Evolutionary conservation across 1,139 yeast genomes (phyloP).

Genomic region (Candida gigantensis): DNA sequence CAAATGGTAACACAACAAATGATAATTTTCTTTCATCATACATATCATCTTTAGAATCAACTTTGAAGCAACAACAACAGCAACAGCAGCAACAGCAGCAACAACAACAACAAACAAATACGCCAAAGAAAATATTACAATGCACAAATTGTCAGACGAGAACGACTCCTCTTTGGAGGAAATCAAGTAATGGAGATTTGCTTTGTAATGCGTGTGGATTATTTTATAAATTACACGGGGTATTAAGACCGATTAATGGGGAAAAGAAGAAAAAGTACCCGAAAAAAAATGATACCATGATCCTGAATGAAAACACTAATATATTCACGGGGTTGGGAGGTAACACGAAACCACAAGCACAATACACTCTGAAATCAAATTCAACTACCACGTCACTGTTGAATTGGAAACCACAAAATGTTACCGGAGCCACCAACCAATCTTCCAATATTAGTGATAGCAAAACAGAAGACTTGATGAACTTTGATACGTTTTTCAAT

Average conservation of each 20-base stretch:
- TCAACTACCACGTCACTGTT: slow-evolving; percentile 2
- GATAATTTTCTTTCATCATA: slow-evolving; percentile 40
- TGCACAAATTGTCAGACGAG: slow-evolving; percentile 49
- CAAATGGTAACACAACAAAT: slow-evolving; percentile 11
- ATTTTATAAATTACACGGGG: slow-evolving; percentile 48
- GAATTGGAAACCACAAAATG: not conserved
- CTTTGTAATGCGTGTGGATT: slow-evolving; percentile 52
- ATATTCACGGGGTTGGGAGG: slow-evolving; percentile 24
- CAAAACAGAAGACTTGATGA: slow-evolving; percentile 13
- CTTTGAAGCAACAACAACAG: slow-evolving; percentile 27
- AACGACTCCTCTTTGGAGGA: slow-evolving; percentile 52
- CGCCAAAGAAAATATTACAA: slow-evolving; percentile 30
- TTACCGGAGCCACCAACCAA: not conserved
- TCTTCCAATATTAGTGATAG: not conserved
- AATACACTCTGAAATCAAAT: no score
- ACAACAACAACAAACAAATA: slow-evolving; percentile 3
- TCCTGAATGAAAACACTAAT: slow-evolving; percentile 25
- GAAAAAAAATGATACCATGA: slow-evolving; percentile 20
- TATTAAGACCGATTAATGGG: slow-evolving; percentile 40
- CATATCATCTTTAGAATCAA: slow-evolving; percentile 41
- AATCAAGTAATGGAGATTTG: slow-evolving; percentile 44
- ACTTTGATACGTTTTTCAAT: slow-evolving; percentile 17
- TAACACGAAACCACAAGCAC: no score
- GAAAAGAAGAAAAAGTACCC: slow-evolving; percentile 9
- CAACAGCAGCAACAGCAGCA: slow-evolving; percentile 16